These are phyloP conservation scores for Boletus sensibilis DNA, from an alignment of 768 basidiomycete species.

Conservation along the genomic window DNA sequence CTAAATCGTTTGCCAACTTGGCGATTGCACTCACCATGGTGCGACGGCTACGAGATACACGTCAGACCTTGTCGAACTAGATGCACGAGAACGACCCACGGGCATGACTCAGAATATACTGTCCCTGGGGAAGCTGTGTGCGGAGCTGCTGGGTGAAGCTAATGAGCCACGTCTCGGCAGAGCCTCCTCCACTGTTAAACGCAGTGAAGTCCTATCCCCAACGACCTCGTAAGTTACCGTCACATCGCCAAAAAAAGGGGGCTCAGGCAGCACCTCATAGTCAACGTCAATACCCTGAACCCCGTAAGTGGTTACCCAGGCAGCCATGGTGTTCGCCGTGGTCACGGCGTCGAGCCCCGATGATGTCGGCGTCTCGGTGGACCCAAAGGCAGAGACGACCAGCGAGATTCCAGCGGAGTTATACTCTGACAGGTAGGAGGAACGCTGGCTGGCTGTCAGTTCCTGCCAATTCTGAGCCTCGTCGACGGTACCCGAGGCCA, in stretches of 20 bases:
- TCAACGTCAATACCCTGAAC: slow-evolving; percentile 55
- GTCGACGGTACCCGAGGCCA: slow-evolving; percentile 41
- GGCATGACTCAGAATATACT: slow-evolving; percentile 37
- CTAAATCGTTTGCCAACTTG: neutral
- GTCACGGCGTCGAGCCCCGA: slow-evolving; percentile 38
- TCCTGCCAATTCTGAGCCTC: slow-evolving; percentile 46
- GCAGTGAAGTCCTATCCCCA: slow-evolving; percentile 34
- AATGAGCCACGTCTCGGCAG: slow-evolving; percentile 36
- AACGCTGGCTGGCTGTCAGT: slow-evolving; percentile 37
- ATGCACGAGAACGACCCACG: slow-evolving; percentile 24
- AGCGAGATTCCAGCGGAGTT: slow-evolving; percentile 53
- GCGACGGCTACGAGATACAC: slow-evolving; percentile 15
- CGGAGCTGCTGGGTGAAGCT: slow-evolving; percentile 36
- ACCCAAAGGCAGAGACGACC: slow-evolving; percentile 56
- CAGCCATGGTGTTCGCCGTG: slow-evolving; percentile 44
- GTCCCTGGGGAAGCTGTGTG: slow-evolving; percentile 29
- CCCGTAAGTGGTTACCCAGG: slow-evolving; percentile 46
- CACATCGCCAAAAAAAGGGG: neutral
- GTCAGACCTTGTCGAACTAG: neutral
- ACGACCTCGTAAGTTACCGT: neutral
- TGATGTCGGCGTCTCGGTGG: slow-evolving; percentile 42
- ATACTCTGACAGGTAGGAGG: slow-evolving; percentile 47
- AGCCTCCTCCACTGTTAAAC: slow-evolving; percentile 37
- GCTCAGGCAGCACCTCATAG: slow-evolving; percentile 39
- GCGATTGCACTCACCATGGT: slow-evolving; percentile 17